Conservation (phyloP, 2,329 filamentous ascomycete genomes). For the Pseudogymnoascus sp. region DNA sequence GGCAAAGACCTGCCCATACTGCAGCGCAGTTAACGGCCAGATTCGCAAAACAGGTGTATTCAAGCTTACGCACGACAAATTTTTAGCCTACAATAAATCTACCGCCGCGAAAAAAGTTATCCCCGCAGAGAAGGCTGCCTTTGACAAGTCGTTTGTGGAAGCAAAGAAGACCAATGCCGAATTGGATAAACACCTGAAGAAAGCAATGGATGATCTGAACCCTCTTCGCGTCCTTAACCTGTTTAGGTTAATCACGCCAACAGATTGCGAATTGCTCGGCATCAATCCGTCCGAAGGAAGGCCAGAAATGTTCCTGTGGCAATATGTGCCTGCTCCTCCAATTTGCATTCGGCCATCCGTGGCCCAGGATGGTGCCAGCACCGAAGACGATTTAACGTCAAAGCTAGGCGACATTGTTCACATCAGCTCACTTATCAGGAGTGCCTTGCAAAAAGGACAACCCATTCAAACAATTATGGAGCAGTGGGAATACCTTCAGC, state of each 20-base stretch:
- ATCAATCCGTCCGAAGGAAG: slow-evolving; percentile 79
- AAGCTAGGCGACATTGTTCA: slow-evolving; percentile 96
- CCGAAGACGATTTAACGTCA: slow-evolving; percentile 92
- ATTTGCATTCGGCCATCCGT: slow-evolving; percentile 93
- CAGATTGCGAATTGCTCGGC: slow-evolving; percentile 85
- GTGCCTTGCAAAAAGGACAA: slow-evolving; percentile 74
- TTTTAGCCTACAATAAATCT: slow-evolving; percentile 78
- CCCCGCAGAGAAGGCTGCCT: slow-evolving; percentile 73
- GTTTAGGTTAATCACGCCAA: slow-evolving; percentile 77
- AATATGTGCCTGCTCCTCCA: slow-evolving; percentile 87
- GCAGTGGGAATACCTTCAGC: slow-evolving; percentile 94
- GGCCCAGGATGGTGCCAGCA: slow-evolving; percentile 84
- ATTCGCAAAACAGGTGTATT: slow-evolving; percentile 89
- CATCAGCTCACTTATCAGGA: slow-evolving; percentile 79
- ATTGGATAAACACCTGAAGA: slow-evolving; percentile 82
- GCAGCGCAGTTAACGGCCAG: slow-evolving; percentile 75
- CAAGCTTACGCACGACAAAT: slow-evolving; percentile 92
- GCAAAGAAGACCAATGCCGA: slow-evolving; percentile 73
- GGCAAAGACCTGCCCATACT: slow-evolving; percentile 72
- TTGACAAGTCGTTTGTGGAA: slow-evolving; percentile 76
- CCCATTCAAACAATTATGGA: slow-evolving; percentile 89
- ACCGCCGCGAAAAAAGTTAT: slow-evolving; percentile 77
- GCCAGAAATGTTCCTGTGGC: slow-evolving; percentile 97
- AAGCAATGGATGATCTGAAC: slow-evolving; percentile 90
- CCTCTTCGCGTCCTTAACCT: slow-evolving; percentile 82